These are phyloP conservation scores for Sonneratia alba DNA, from an alignment of 345 rosid species.

Conservation along the genomic window DNA sequence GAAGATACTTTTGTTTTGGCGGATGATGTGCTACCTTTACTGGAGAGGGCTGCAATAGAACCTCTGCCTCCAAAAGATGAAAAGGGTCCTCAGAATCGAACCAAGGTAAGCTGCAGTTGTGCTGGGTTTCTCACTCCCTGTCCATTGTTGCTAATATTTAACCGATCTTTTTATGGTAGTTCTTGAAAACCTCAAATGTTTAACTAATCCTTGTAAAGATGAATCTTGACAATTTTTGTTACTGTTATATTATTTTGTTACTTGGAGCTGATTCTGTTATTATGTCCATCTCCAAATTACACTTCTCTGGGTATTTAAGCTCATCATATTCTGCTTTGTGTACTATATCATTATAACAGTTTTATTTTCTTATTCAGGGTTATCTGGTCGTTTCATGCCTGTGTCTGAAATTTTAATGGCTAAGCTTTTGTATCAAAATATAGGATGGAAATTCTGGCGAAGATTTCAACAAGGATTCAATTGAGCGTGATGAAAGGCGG, in stretches of 20 bases:
- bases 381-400: background rate
- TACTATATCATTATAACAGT: too few relatives aligned
- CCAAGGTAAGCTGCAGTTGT: slow-evolving; percentile 39
- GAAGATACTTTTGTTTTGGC: slow-evolving; percentile 70
- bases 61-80: slow-evolving; percentile 86
- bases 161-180: too few relatives aligned
- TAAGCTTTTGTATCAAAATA: slow-evolving; percentile 11
- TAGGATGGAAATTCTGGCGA: slow-evolving; percentile 80
- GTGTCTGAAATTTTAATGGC: background rate
- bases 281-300: too few relatives aligned
- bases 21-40: slow-evolving; percentile 63
- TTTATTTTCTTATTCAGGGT: too few relatives aligned
- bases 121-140: too few relatives aligned
- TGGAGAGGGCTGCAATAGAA: slow-evolving; percentile 75
- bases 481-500: slow-evolving; percentile 81
- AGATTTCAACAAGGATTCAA: slow-evolving; percentile 66
- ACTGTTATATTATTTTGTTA: background rate
- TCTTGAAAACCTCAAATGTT: too few relatives aligned
- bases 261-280: too few relatives aligned
- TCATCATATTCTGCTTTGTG: too few relatives aligned
- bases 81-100: slow-evolving; percentile 72
- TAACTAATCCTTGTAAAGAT: too few relatives aligned
- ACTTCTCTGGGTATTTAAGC: too few relatives aligned
- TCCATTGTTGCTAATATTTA: background rate
- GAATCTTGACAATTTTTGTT: background rate